Evolutionary conservation across 345 rosid genomes (phyloP).

Genomic region (Capsella bursapastoris): DNA sequence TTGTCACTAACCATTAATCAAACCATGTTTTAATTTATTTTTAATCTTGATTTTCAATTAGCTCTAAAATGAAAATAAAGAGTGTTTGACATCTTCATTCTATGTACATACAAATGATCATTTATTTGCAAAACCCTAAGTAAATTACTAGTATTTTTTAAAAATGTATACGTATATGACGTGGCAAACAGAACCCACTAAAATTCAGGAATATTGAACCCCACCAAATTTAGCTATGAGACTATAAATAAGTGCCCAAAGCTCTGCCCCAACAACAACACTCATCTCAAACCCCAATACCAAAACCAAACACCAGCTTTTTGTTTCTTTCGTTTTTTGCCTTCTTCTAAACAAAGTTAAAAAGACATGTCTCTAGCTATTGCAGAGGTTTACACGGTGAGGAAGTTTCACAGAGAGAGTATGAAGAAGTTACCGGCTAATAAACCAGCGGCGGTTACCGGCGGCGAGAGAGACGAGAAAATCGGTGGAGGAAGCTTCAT

Average conservation of each 20-base stretch:
- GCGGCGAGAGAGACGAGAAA: conserved; percentile 28
- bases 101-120: neutral
- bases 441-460: neutral
- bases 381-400: conserved; percentile 39
- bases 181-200: conserved; percentile 23
- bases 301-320: neutral
- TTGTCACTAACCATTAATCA: neutral
- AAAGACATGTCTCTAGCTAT: conserved; percentile 43
- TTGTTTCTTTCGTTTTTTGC: conserved; percentile 14
- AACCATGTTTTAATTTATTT: neutral
- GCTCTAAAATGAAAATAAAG: neutral
- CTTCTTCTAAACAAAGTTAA: neutral
- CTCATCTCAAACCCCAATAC: conserved; percentile 34
- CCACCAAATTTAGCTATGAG: conserved; percentile 4
- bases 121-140: neutral
- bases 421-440: conserved; percentile 38
- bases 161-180: neutral
- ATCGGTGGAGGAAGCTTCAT: conserved; percentile 10
- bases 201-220: conserved; percentile 5
- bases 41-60: neutral
- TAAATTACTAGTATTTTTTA: no score
- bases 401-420: conserved; percentile 41
- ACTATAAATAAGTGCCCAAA: conserved; percentile 38
- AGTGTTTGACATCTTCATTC: neutral
- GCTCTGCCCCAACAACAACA: conserved; percentile 41